Percentiles rank a stretch among this genome's conserved stretches.
These are phyloP conservation scores for Leccinum broughii DNA, from an alignment of 768 basidiomycete species.

Conservation along the genomic window DNA sequence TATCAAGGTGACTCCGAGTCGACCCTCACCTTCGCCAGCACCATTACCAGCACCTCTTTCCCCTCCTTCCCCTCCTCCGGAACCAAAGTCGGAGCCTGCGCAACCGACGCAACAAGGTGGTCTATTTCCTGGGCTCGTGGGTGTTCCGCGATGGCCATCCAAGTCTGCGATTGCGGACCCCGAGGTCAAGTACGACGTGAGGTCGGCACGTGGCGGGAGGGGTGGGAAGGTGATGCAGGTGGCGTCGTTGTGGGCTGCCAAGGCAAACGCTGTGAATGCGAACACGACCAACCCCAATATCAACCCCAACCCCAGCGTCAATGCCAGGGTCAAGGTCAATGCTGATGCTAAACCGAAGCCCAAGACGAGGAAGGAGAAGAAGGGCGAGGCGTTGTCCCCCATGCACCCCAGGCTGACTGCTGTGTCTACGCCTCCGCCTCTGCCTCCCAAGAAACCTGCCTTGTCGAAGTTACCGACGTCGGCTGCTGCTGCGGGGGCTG, in stretches of 20 bases:
- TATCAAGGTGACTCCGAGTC: constrained; percentile 8
- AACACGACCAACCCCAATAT: not conserved
- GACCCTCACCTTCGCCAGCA: not conserved
- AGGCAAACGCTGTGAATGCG: constrained; percentile 25
- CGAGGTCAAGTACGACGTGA: constrained; percentile 68
- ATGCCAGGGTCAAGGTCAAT: not conserved
- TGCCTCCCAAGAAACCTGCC: constrained; percentile 13
- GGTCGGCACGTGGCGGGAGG: constrained; percentile 74
- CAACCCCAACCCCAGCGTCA: not conserved
- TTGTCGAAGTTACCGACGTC: not conserved
- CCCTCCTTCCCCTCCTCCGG: constrained; percentile 5
- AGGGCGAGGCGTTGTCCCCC: constrained; percentile 7
- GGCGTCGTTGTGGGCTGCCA: constrained; percentile 71
- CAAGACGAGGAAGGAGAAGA: constrained; percentile 1
- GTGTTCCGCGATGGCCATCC: constrained; percentile 34
- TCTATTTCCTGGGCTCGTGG: constrained; percentile 3
- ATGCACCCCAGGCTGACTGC: not conserved
- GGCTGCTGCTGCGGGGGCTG: not conserved
- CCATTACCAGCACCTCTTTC: not conserved
- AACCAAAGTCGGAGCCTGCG: constrained; percentile 12
- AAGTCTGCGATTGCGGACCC: constrained; percentile 39
- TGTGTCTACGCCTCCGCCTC: not conserved
- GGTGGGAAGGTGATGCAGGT: constrained; percentile 76
- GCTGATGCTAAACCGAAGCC: not conserved
- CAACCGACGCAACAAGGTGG: constrained; percentile 15